Evolutionary conservation across 2,329 filamentous ascomycete genomes (phyloP), one percentile per base, ranked within the genome.

Genomic region (Diaporthe sp.): DNA sequence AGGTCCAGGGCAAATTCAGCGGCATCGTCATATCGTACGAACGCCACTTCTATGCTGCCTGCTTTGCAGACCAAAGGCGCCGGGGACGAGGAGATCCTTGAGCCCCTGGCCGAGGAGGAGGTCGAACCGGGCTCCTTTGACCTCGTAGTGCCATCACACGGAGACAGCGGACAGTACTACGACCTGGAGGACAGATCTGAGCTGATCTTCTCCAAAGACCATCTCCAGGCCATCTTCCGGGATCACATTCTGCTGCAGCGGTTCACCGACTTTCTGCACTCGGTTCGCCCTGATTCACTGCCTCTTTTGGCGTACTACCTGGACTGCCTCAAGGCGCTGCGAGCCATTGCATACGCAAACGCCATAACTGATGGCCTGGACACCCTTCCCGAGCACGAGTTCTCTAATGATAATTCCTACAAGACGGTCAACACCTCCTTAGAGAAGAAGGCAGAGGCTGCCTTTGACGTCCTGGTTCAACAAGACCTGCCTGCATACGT

Each of bases 401-500:
- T 93, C 74, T 91, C 90, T 0, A 81, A 86, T 0, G 84, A 87
- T 3, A 82, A 84, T 3, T 86, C 90, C 1, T 85, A 86, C 17
- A 83, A 86, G 3, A 93, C 91, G 0, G 82, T 86, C 12, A 94
- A 94, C 78, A 82, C 84, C 2, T 85, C 88, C 0, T 84, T 95
- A 22, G 87, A 93, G 79, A 88, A 90, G 73, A 93, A 92, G 79
- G 91, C 92, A 0, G 85, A 88, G 28, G 85, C 90, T 77, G 92
- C 92, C 1, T 94, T 95, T 76, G 88, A 92, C 42, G 85, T 88
- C 0, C 84, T 95, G 20, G 91, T 91, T 1, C 86, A 88, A 47
- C 91, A 95, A 63, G 93, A 95, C 75, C 83, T 95, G 3, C 92
- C 94, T 1, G 92, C 93, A 0, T 95, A 92, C 80, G 90, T 95